Conservation (phyloP, 2,329 filamentous ascomycete species). For the Sporothrix euskadiensis region DNA sequence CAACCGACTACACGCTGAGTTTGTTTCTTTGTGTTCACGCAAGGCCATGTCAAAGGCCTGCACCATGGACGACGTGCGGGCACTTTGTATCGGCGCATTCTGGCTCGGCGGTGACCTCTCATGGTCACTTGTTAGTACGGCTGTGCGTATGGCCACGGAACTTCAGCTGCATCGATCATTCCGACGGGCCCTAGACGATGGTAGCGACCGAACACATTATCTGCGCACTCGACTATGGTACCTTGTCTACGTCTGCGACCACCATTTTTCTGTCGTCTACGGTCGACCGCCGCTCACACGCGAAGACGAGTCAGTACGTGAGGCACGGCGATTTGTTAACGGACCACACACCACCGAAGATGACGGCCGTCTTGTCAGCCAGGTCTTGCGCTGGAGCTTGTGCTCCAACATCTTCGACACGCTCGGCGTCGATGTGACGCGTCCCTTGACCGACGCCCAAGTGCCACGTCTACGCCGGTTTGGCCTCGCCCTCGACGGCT, state of each 20-base stretch:
- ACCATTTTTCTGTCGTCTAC: constrained; percentile 26
- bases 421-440: constrained; percentile 23
- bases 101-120: constrained; percentile 24
- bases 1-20: neutral
- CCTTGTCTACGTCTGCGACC: constrained; percentile 26
- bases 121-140: constrained; percentile 20
- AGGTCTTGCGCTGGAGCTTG: constrained; percentile 31
- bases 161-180: constrained; percentile 23
- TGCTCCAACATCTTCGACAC: constrained; percentile 31
- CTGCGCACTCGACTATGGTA: constrained; percentile 13
- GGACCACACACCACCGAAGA: constrained; percentile 29
- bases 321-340: constrained; percentile 20
- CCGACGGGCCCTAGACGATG: neutral
- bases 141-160: constrained; percentile 20
- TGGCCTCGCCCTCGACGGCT: constrained; percentile 33
- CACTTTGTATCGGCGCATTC: constrained; percentile 26
- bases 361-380: constrained; percentile 31
- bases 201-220: constrained; percentile 6
- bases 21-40: neutral
- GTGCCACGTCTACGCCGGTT: constrained; percentile 34
- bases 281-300: constrained; percentile 31
- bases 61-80: constrained; percentile 25
- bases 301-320: constrained; percentile 11
- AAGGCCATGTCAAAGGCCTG: neutral
- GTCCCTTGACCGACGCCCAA: constrained; percentile 30